Percentiles rank a stretch among this genome's conserved stretches.
phyloP scores from a whole-genome alignment of 306 rosid species.

The Casuarina equisetifolia region DNA sequence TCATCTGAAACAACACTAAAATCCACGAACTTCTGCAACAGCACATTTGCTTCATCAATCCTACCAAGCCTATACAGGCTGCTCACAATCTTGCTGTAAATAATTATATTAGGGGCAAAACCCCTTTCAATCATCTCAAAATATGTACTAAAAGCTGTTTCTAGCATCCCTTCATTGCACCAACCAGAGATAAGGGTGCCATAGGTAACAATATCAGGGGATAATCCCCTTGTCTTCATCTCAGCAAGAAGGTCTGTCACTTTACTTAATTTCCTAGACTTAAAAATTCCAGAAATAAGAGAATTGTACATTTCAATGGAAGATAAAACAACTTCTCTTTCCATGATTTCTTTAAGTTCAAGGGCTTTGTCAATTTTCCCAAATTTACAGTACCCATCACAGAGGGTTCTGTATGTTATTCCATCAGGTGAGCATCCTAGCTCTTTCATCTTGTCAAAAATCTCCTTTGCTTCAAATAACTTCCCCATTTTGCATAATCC shows the following conservation, averaged over 20 bases:
- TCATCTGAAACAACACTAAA: slow-evolving; percentile 44
- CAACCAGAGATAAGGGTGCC: slow-evolving; percentile 83
- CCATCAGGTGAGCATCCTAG: slow-evolving; percentile 73
- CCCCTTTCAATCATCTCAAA: slow-evolving; percentile 72
- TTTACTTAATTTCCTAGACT: slow-evolving; percentile 42
- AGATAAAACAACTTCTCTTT: slow-evolving; percentile 42
- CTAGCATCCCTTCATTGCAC: slow-evolving; percentile 74
- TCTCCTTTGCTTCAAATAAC: slow-evolving; percentile 58
- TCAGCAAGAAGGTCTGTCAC: slow-evolving; percentile 55
- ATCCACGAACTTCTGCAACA: slow-evolving; percentile 65
- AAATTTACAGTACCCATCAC: slow-evolving; percentile 67
- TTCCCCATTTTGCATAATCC: slow-evolving; percentile 85
- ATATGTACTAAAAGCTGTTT: slow-evolving; percentile 61
- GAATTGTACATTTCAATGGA: slow-evolving; percentile 86
- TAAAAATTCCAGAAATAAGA: slow-evolving; percentile 66
- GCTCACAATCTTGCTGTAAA: slow-evolving; percentile 76
- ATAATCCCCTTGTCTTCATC: slow-evolving; percentile 62
- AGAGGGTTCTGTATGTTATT: slow-evolving; percentile 65
- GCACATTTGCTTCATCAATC: slow-evolving; percentile 64
- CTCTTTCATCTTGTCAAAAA: slow-evolving; percentile 68
- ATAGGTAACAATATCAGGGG: slow-evolving; percentile 64
- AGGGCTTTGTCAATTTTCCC: slow-evolving; percentile 67
- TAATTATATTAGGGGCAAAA: slow-evolving; percentile 48
- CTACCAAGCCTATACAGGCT: slow-evolving; percentile 60
- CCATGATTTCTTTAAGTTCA: slow-evolving; percentile 60